Base-by-base conservation (phyloP, 2,329 filamentous ascomycete genomes). In the Aspergillus aculeatinus region DNA sequence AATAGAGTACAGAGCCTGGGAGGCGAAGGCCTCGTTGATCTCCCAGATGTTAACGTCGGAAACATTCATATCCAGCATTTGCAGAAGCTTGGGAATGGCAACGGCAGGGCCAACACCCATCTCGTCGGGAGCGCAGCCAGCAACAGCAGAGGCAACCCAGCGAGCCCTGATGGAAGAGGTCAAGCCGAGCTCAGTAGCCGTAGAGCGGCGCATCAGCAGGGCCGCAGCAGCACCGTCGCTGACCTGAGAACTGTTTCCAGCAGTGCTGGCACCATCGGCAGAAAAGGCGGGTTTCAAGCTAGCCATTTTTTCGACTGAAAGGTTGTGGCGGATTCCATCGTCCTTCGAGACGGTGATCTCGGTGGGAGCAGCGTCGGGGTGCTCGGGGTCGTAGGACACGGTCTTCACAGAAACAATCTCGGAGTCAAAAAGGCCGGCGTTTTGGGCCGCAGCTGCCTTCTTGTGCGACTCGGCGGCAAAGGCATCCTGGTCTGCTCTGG, bases 51-150 rank as follows among this genome's bases (percentile, higher is more conserved):
- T 84, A 0, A 98, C 85, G 60, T 97, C 91, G 2, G 82, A 80
- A 12, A 80, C 87, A 48, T 78, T 72, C 14, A 97, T 74, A 0
- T 88, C 91, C 1, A 89, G 84, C 62, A 86, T 85, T 19, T 80
- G 75, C n/a, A 97, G 81, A 21, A 96, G 81, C 73, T 89, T 90
- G 6, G 93, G 93, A 55, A 97, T 94, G 0, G 91, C 93, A 29
- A 96, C 72, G 0, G 92, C 91, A 0, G 94, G 93, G 0, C 94
- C 93, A 60, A 97, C 82, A 44, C 94, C 93, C 94, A 98, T 97
- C 82, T 96, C 92, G 71, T 96, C 92, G 0, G 94, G 93, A 55
- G 82, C 82, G 73, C 91, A 96, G 12, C 94, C 93, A 0, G 87
- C 86, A 11, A 91, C 88, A 31, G 87, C 83, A 1, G 90, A 89